Percentiles rank a stretch among this genome's conserved stretches.
These are phyloP conservation scores for Fraxinus baroniana DNA, from an alignment of 305 asterid species.

Conservation along the genomic window DNA sequence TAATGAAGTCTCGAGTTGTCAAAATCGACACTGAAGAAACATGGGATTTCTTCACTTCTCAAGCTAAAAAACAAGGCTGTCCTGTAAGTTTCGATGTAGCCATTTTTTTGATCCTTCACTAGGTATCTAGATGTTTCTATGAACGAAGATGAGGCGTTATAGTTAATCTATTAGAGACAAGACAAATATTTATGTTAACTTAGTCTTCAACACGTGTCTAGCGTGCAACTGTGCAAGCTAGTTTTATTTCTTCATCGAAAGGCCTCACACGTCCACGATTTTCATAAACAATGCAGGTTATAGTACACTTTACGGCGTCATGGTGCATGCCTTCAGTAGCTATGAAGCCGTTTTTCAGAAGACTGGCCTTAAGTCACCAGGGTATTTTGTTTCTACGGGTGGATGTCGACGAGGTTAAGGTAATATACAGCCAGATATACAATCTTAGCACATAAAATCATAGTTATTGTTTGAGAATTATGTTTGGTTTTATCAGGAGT, in stretches of 20 bases:
- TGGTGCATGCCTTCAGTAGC: slow-evolving; percentile 62
- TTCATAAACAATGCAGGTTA: slow-evolving; percentile 30
- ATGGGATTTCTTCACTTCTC: slow-evolving; percentile 44
- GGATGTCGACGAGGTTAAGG: slow-evolving; percentile 65
- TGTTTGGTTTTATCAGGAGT: slow-evolving; percentile 31
- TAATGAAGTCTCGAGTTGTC: slow-evolving; percentile 25
- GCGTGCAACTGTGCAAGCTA: not conserved
- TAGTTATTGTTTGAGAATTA: not conserved
- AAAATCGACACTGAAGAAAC: slow-evolving; percentile 39
- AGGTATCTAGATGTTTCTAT: not conserved
- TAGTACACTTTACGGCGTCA: slow-evolving; percentile 48
- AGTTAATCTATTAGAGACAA: not conserved
- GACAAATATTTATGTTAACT: not conserved
- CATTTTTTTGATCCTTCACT: not conserved
- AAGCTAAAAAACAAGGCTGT: slow-evolving; percentile 33
- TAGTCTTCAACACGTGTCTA: not conserved
- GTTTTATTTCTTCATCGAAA: not conserved
- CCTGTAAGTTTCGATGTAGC: slow-evolving; percentile 33
- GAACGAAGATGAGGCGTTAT: not conserved
- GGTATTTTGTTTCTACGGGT: slow-evolving; percentile 39
- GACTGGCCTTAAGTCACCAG: slow-evolving; percentile 30
- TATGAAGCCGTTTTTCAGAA: slow-evolving; percentile 42
- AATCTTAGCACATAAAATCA: not conserved
- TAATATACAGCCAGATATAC: not conserved
- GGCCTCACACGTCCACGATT: not conserved